Evolutionary conservation across 179 eudicot species (phyloP).

Genomic region (Silene noctiflora): DNA sequence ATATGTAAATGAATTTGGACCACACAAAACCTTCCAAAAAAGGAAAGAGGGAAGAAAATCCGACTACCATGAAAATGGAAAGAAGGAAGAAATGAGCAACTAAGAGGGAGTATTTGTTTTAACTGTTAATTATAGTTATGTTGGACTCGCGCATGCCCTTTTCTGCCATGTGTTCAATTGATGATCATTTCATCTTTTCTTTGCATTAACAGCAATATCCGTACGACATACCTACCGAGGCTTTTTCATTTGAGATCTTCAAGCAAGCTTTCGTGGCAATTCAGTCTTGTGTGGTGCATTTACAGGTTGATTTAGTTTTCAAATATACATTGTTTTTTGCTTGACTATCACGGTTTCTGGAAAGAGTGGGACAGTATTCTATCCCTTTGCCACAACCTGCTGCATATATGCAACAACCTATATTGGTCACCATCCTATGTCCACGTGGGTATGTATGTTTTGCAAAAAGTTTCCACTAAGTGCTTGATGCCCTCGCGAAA

Average conservation of each 20-base stretch:
- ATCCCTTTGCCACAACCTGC: not conserved
- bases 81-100: too few species aligned
- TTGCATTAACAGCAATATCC: slow-evolving; percentile 86
- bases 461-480: not conserved
- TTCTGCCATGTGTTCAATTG: not conserved
- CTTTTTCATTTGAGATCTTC: slow-evolving; percentile 90
- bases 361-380: not conserved
- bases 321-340: not conserved
- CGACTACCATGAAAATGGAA: too few species aligned
- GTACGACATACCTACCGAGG: slow-evolving; percentile 95
- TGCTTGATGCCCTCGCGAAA: not conserved
- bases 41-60: too few species aligned
- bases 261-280: slow-evolving; percentile 99
- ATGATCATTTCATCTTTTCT: slow-evolving; percentile 4
- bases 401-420: not conserved
- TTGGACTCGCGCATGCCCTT: not conserved
- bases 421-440: not conserved
- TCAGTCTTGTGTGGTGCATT: slow-evolving; percentile 96
- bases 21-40: too few species aligned
- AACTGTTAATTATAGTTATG: not conserved
- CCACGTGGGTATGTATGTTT: not conserved
- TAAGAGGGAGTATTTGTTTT: not conserved
- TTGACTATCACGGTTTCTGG: not conserved
- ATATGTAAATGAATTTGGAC: too few species aligned
- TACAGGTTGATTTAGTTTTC: slow-evolving; percentile 61